Conservation (phyloP, 192 early-diverging fungal species). For the Coemansia sp. region DNA sequence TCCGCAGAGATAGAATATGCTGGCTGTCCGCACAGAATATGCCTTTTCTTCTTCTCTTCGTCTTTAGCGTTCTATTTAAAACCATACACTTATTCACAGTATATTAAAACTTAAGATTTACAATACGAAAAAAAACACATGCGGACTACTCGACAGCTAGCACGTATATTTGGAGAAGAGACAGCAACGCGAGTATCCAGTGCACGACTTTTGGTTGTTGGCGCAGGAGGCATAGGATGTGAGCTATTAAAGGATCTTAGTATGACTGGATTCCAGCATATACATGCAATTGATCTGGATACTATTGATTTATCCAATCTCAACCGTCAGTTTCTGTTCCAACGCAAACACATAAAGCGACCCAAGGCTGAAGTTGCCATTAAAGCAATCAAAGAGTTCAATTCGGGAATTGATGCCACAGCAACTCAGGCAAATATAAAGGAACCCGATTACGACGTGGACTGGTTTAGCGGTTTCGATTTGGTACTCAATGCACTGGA, state of each 20-base stretch:
- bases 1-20: neutral
- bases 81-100: neutral
- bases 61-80: conserved; percentile 1
- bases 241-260: conserved; percentile 96
- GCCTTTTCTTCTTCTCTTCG: neutral
- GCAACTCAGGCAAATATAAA: conserved; percentile 88
- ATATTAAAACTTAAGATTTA: neutral
- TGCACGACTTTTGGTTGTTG: conserved; percentile 65
- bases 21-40: neutral
- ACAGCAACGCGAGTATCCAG: conserved; percentile 11
- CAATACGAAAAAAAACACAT: conserved; percentile 6
- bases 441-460: conserved; percentile 75
- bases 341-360: conserved; percentile 86
- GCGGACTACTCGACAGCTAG: conserved; percentile 25
- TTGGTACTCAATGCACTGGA: conserved; percentile 96
- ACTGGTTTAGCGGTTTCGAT: conserved; percentile 86
- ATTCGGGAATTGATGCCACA: conserved; percentile 64
- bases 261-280: conserved; percentile 78
- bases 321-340: conserved; percentile 99
- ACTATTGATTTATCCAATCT: conserved; percentile 98
- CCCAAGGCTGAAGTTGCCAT: conserved; percentile 88
- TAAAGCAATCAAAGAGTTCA: conserved; percentile 81
- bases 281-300: conserved; percentile 92
- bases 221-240: conserved; percentile 97
- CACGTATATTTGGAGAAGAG: conserved; percentile 28